phyloP scores from a whole-genome alignment of 345 rosid species.

The Turritis glabra region DNA sequence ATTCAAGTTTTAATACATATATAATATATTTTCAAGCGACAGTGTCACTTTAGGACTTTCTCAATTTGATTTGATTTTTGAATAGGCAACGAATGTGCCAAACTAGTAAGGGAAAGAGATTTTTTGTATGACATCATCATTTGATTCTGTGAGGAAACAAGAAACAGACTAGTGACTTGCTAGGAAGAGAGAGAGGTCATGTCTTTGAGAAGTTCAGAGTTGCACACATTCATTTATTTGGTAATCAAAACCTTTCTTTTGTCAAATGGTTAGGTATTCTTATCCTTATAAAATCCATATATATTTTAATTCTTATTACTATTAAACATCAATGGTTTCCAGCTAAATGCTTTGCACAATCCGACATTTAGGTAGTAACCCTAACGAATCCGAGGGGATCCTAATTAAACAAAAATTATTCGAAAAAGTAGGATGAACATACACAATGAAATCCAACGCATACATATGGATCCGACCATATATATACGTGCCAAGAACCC shows the following conservation, averaged over 20 bases:
- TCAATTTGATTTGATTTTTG: neutral
- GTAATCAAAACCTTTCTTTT: neutral
- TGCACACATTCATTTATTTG: constrained; percentile 23
- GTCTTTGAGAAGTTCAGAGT: constrained; percentile 19
- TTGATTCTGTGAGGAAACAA: constrained; percentile 31
- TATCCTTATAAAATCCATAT: neutral
- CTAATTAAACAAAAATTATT: neutral
- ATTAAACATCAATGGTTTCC: constrained; percentile 17
- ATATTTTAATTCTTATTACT: neutral
- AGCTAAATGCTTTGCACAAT: constrained; percentile 19
- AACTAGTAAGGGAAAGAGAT: constrained; percentile 12
- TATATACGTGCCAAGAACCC: constrained; percentile 1
- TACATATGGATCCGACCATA: neutral
- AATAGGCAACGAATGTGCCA: constrained; percentile 14
- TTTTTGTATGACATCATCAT: constrained; percentile 19
- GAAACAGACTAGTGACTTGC: constrained; percentile 19
- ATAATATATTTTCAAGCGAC: neutral
- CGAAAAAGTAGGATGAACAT: neutral
- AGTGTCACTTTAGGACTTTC: neutral
- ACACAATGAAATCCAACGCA: neutral
- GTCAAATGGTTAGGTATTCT: constrained; percentile 19
- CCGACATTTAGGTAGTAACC: constrained; percentile 4
- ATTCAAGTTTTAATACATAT: neutral
- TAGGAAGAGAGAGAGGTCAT: constrained; percentile 17
- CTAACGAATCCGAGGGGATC: neutral